These are phyloP conservation scores for Alternaria atra DNA, from an alignment of 2,329 filamentous ascomycete species.

Conservation along the genomic window DNA sequence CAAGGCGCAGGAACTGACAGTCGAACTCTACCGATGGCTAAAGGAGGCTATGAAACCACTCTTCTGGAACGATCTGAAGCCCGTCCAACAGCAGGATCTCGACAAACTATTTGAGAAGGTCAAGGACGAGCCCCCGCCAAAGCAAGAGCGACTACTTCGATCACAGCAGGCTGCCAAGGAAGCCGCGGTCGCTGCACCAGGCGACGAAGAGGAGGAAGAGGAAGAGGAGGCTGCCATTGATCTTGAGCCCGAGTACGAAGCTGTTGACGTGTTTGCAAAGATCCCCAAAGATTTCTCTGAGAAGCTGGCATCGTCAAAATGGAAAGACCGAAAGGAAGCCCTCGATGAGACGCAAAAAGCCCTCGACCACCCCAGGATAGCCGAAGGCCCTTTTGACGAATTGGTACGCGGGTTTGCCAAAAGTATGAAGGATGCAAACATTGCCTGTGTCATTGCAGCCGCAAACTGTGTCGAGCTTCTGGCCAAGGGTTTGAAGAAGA, in stretches of 20 bases:
- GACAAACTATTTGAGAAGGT: constrained; percentile 94
- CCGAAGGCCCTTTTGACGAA: constrained; percentile 88
- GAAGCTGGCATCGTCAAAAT: constrained; percentile 87
- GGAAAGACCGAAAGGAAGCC: constrained; percentile 97
- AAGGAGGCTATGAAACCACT: constrained; percentile 98
- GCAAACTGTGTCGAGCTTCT: constrained; percentile 91
- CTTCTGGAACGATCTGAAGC: constrained; percentile 95
- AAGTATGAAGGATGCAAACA: constrained; percentile 98
- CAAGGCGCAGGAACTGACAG: constrained; percentile 87
- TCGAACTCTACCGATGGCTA: constrained; percentile 96
- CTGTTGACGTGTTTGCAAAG: constrained; percentile 84
- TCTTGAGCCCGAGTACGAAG: constrained; percentile 70
- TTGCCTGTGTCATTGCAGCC: constrained; percentile 90
- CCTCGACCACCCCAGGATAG: constrained; percentile 87
- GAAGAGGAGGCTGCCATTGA: constrained; percentile 78
- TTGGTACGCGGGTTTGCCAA: constrained; percentile 86
- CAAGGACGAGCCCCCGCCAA: constrained; percentile 84
- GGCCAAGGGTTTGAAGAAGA: constrained; percentile 81
- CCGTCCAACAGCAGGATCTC: constrained; percentile 91
- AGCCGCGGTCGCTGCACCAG: constrained; percentile 69
- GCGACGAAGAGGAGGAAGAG: constrained; percentile 57
- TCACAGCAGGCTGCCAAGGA: constrained; percentile 88
- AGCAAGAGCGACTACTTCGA: constrained; percentile 87
- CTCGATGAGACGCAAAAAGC: constrained; percentile 80
- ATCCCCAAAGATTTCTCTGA: constrained; percentile 85